Evolutionary conservation across 2,329 filamentous ascomycete species (phyloP), one percentile per base, ranked within the genome.

Genomic region (Sclerotiophoma versabilis): DNA sequence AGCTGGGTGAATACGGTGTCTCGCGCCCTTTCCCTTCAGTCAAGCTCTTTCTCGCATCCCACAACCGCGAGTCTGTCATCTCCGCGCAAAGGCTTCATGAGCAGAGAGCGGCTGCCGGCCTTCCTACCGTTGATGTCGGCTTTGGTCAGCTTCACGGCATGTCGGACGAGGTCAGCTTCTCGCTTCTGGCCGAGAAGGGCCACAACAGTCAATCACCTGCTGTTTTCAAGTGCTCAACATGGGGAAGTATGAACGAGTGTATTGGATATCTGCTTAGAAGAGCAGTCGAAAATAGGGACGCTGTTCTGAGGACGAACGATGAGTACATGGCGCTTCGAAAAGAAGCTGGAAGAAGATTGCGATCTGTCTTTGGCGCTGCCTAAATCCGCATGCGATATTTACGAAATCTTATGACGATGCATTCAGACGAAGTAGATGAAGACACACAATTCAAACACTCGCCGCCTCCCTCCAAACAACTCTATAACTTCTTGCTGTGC

Each of bases 71-170:
- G 23, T 91, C 89, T 10, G 88, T 96, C 7, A 78, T 81, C 41
- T 68, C 74, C 15, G 73, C 84, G 4, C 80, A 82, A 25, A 75
- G 78, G 49, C 68, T 80, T 22, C 81, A 84, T 41, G 60, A 75
- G 1, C 69, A 71, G n/a, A 72, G 72, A 0, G 25, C 54, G 11
- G 59, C 59, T 19, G 64, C 63, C 14, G 78, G 78, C 10, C 68
- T 82, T 26, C 69, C 75, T 2, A 78, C 78, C 4, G 79, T 83
- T 1, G 77, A 80, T 1, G 75, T 85, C n/a, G 75, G 76, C 3
- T 92, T 90, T 72, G 90, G 89, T 2, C 93, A 97, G 77, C 84
- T 97, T 1, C 90, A 95, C 79, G 93, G 93, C 27, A 98, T 98
- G 93, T 93, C 93, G 0, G 93, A 97, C 65, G 93, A 97, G 71